Conservation (phyloP, 805 yeast species). For the Nakazawaea holstii region DNA sequence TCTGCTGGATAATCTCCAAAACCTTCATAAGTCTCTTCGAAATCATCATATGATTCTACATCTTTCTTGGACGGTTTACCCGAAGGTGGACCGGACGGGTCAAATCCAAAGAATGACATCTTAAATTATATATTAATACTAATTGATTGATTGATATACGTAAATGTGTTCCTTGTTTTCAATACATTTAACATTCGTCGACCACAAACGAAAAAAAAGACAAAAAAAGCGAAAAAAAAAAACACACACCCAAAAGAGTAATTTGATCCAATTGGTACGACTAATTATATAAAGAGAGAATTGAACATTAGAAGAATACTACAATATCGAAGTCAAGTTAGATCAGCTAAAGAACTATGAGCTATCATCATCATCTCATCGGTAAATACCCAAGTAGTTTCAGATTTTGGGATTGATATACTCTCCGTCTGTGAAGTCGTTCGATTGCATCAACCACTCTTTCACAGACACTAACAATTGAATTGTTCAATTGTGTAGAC, state of each 20-base stretch:
- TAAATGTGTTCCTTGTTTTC: neutral
- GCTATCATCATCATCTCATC: too few species aligned
- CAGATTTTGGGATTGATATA: too few species aligned
- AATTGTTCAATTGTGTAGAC: too few species aligned
- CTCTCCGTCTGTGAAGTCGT: too few species aligned
- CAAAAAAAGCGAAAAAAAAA: constrained; percentile 37
- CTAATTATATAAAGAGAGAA: too few species aligned
- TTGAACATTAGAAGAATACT: too few species aligned
- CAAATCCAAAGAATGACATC: constrained; percentile 70
- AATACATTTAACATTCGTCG: neutral
- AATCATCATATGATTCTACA: constrained; percentile 56
- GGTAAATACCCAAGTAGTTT: too few species aligned
- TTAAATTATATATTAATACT: neutral
- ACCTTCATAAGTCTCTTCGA: constrained; percentile 81
- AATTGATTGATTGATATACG: neutral
- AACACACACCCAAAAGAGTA: constrained; percentile 35
- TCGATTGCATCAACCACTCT: too few species aligned
- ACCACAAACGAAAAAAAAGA: constrained; percentile 17
- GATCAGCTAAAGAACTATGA: too few species aligned
- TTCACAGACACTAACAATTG: too few species aligned
- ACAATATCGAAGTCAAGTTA: too few species aligned
- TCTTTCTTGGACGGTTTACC: constrained; percentile 25
- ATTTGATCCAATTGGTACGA: too few species aligned
- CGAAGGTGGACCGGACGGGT: constrained; percentile 35
- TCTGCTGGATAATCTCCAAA: constrained; percentile 60